Evolutionary conservation across 148 eudicot species (phyloP), one percentile per base, ranked within the genome.

Genomic region (Spergularia marina): DNA sequence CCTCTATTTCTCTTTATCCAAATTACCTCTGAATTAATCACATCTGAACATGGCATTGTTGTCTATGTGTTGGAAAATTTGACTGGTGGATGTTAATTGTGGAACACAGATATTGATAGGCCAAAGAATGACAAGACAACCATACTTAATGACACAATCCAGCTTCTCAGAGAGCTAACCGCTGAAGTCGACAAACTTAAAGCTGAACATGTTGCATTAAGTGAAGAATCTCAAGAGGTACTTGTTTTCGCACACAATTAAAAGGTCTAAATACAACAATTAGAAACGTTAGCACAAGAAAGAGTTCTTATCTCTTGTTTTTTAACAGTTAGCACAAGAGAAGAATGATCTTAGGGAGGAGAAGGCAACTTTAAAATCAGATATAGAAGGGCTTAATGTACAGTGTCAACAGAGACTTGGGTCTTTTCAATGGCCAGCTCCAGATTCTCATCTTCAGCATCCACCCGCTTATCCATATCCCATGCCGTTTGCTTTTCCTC

Each of bases 301-400:
- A 7, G 18, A 54, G 1, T 49, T 61, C 72, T 79, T 30, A 78
- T 10, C 59, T 60, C 34, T 4, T 67, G 36, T 67, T 59, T 44
- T 21, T 68, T 71, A 91, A 88, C 91, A 92, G 98, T 83, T 92
- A 79, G 83, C 87, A 18, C 96, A 87, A 83, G 98, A 92, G 89
- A 92, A 92, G 86, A 90, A 84, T 80, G 98, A 90, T 79, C 88
- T 92, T 11, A 86, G 84, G 78, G 98, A 92, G 82, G 98, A 92
- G 77, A 92, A 89, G 78, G 89, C 88, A 61, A 77, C 93, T 58
- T 81, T 92, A 44, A 90, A 90, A 79, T 82, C 98, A n/a, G 96
- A 92, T 17, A 87, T 92, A 7, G 96, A 89, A 67, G 86, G 76
- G 74, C 95, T 89, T 53, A 89, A 89, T 71, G 68, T 68, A 23